These are phyloP conservation scores for Penicillium sp. DNA, from an alignment of 2,329 filamentous ascomycete species.

Conservation along the genomic window DNA sequence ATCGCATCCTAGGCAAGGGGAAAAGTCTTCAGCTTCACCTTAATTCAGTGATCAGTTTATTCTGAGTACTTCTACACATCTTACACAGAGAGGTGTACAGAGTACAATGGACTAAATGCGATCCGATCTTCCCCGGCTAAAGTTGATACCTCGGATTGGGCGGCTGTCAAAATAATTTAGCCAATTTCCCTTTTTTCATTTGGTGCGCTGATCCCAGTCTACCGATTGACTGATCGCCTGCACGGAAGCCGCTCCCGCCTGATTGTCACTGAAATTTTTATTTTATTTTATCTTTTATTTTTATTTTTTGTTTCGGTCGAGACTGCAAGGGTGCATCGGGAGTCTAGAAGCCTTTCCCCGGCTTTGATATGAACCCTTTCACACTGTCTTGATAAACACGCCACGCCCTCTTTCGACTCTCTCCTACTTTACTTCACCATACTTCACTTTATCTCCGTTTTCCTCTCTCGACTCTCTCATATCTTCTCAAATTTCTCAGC, in stretches of 20 bases:
- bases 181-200: neutral
- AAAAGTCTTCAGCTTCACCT: neutral
- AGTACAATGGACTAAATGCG: neutral
- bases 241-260: slow-evolving; percentile 16
- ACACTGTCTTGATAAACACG: slow-evolving; percentile 22
- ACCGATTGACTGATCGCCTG: slow-evolving; percentile 12
- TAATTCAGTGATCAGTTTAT: neutral
- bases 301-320: slow-evolving; percentile 16
- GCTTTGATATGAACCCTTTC: slow-evolving; percentile 17
- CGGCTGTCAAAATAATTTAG: slow-evolving; percentile 5
- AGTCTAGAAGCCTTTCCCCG: slow-evolving; percentile 28
- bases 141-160: slow-evolving; percentile 2
- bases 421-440: neutral
- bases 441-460: neutral
- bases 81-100: neutral
- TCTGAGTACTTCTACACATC: neutral
- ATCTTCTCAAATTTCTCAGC: neutral
- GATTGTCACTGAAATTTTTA: slow-evolving; percentile 1
- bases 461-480: neutral
- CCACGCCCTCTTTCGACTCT: slow-evolving; percentile 4
- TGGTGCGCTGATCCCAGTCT: slow-evolving; percentile 2
- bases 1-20: slow-evolving; percentile 4
- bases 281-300: slow-evolving; percentile 3
- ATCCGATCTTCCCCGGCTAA: slow-evolving; percentile 3
- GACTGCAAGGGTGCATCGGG: slow-evolving; percentile 24